Evolutionary conservation across 345 rosid species (phyloP), one percentile per base, ranked within the genome.

Genomic region (Hibiscus syriacus): DNA sequence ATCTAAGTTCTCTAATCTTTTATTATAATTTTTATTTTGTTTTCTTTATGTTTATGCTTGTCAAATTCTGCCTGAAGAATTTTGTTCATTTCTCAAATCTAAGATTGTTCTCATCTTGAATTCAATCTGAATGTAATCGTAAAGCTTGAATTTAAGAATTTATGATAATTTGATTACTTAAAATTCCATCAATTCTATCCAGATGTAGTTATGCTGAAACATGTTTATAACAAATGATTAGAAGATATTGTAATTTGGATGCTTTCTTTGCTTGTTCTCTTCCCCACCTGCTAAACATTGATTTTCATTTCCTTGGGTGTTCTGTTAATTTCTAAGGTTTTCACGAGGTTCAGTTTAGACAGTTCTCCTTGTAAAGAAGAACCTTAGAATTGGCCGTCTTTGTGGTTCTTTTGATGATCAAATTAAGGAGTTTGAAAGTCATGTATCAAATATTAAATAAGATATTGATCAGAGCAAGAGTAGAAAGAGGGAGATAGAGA

Each of bases 321-420:
- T 11, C 53, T 29, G 17, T n/a, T 26, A 72, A 61, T 34, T 74
- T 81, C 62, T 36, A 75, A 94, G 96, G 98, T 91, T 91, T 81
- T 85, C 78, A 46, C 93, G 98, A 55, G 89, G 90, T 23, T 73
- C 90, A 65, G 98, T 89, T 66, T 89, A 94, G 81, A 94, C 98
- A 34, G 82, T 83, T 59, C 92, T 94, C 75, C 97, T 96, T 46
- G 75, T 90, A 60, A 72, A 62, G 52, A 66, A 71, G 76, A 81
- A 72, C 64, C 56, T 71, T 41, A 80, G 84, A 80, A 75, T 80
- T 71, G 81, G 86, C 14, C 92, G 92, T 56, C 92, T 94, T n/a
- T 85, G 92, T 85, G 81, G 86, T 73, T 86, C 95, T 58, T 94
- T 79, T 77, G 97, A 84, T 78, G 82, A 81, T 71, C 90, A 87